Base-by-base conservation (phyloP, 164 flowering plant species). In the Stephania cephalantha region DNA sequence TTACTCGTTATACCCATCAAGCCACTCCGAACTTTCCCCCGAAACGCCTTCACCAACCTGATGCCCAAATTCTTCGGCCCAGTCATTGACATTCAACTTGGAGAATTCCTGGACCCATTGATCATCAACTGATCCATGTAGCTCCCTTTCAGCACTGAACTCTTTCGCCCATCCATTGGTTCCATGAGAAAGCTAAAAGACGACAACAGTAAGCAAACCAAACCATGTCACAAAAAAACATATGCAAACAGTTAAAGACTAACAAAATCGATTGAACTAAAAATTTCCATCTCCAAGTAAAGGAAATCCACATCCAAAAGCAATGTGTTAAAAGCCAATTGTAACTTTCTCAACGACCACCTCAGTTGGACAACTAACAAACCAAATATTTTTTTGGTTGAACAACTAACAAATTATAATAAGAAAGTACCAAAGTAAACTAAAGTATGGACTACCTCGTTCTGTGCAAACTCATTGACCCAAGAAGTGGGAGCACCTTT, bases 31-130 rank as follows among this genome's bases (percentile, higher is more conserved):
- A 81, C 73, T 75, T 17, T 88, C 86, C 45, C 86, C 93, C 6
- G 85, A 63, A 46, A 78, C 76, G 70, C 94, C 93, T 73, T 87
- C 89, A 48, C 79, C 87, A 76, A 87, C 85, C 81, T 91, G 93
- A 64, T 80, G 85, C 77, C 81, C 92, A 82, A 89, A 95, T 81
- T 95, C 99, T 30, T 93, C 97, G 5, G 71, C 93, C 97, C 97
- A 93, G 76, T 93, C 99, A 74, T 87, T 73, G 67, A 95, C 85
- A 80, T 91, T 77, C 84, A 93, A 83, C 86, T 92, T 92, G 42
- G 99, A 92, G 80, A 95, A 93, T 79, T 93, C 97, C 85, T 87
- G 74, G 25, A 91, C 94, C 99, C 98, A 95, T 78, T 88, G 86
- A 76, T 93, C 91, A 74, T 89, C 90, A 65, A 70, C 81, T 15